Evolutionary conservation across 768 basidiomycete genomes (phyloP), one percentile per base, ranked within the genome.

Genomic region (Cystobasidiopsis lactophilus): DNA sequence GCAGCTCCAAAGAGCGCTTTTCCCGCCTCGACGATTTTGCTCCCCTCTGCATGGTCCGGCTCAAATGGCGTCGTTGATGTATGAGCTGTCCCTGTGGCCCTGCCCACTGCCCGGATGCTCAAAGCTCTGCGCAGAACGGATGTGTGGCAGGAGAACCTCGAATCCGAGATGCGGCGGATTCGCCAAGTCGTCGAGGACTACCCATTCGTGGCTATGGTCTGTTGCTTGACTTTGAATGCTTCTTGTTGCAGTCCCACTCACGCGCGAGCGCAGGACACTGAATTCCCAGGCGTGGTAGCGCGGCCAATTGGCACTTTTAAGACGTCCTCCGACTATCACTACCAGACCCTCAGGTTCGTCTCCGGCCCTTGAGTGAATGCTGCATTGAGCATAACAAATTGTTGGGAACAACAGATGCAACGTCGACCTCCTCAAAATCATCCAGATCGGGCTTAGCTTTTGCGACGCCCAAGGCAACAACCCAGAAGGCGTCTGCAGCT

Each of bases 221-320:
- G 73, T 59, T 9, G 21, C 2, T 35, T 52, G 37, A 41, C 14
- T 52, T 24, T 5, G 40, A 23, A 24, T 16, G 21, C 16, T 44
- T 26, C n/a, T 46, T 47, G 2, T n/a, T 40, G 11, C 35, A 3
- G 2, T 27, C 4, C n/a, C 13, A 38, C 19, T 43, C 41, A 9
- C 30, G 62, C 67, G 31, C 21, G 19, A 57, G 40, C 51, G 31
- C 66, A 95, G 91, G 91, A 98, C 67, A 95, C 93, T 50, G 93
- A 98, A 66, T 96, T 96, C 67, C 93, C 93, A 31, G 93, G 93
- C 9, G 88, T 95, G 40, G 93, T 98, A 52, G 93, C 91, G 2
- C 77, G 93, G 19, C 93, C 93, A 2, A 91, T 98, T 62, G 93
- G 93, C 4, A 73, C 78, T 31, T 96, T 95, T 73, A 86, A 85